phyloP scores from a whole-genome alignment of 2,329 filamentous ascomycete genomes.

The Amesomyces nigricolor region DNA sequence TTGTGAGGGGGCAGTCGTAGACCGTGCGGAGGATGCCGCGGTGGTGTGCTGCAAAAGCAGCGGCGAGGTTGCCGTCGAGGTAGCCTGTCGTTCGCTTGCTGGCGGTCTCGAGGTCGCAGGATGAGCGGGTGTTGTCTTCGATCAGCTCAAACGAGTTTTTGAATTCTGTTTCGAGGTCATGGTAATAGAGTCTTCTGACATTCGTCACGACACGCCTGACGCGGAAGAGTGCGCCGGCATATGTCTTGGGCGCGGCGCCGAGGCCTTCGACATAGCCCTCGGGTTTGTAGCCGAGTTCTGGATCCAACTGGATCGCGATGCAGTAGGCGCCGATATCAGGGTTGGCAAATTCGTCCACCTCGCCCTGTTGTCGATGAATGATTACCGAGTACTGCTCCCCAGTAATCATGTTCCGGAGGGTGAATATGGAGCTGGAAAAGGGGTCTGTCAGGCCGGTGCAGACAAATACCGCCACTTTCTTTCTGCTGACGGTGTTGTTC shows the following conservation, averaged over 20 bases:
- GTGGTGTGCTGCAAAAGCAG: constrained; percentile 8
- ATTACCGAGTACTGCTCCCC: constrained; percentile 17
- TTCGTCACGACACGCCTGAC: constrained; percentile 18
- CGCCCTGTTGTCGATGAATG: constrained; percentile 15
- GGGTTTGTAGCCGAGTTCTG: constrained; percentile 10
- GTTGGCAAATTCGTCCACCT: constrained; percentile 19
- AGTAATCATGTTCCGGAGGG: constrained; percentile 9
- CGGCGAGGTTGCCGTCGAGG: constrained; percentile 11
- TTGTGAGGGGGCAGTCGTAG: constrained; percentile 22
- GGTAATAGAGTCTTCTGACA: constrained; percentile 20
- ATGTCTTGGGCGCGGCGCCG: constrained; percentile 6
- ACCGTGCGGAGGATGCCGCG: constrained; percentile 14
- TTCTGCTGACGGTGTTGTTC: constrained; percentile 22
- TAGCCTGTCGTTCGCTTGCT: constrained; percentile 14
- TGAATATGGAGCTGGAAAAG: constrained; percentile 18
- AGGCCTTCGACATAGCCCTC: constrained; percentile 9
- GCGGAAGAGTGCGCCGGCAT: constrained; percentile 21
- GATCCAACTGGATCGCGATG: constrained; percentile 19
- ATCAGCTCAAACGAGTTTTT: constrained; percentile 21
- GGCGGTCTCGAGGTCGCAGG: constrained; percentile 1
- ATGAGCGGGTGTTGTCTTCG: constrained; percentile 12
- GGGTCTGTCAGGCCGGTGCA: constrained; percentile 19
- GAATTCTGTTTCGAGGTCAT: constrained; percentile 18
- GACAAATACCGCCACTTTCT: constrained; percentile 18
- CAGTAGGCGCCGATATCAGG: constrained; percentile 21